Evolutionary conservation across 352 stramenopile species (phyloP), one percentile per base, ranked within the genome.

Genomic region (Phytopythium helicoides): DNA sequence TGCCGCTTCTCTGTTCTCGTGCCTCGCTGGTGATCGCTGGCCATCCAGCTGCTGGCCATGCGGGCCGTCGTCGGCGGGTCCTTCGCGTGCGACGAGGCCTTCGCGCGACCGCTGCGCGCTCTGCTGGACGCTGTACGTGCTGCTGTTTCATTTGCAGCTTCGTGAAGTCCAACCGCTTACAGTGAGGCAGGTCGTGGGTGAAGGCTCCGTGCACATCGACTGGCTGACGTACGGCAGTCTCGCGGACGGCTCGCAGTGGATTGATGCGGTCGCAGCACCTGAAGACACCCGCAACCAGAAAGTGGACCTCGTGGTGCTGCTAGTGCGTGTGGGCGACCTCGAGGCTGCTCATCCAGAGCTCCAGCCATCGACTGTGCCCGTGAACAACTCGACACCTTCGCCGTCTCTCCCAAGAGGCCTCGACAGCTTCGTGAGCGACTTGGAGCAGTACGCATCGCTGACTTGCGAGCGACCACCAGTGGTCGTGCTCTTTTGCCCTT

Each of bases 171-270:
- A n/a, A n/a, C n/a, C n/a, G n/a, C n/a, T n/a, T n/a, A n/a, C n/a
- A n/a, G n/a, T n/a, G n/a, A n/a, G 36, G n/a, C 55, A 73, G 62
- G 62, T 52, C n/a, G 50, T 79, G 33, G 61, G 36, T 35, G 45
- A 51, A 14, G 61, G 51, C 28, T n/a, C 54, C 12, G 62, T 72
- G 18, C 54, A 65, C 14, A 42, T 86, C 36, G 61, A 86, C 31
- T 89, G 79, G 79, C 56, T 89, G 26, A 52, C 42, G 28, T 89
- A 89, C 54, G 79, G 74, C 33, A 75, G 63, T 56, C 39, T 76
- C 0, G 53, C 55, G 46, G 48, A 79, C 22, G 61, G 78, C 16
- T 40, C 58, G 8, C 51, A 71, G 12, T 86, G 71, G 66, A 49
- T 47, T 9, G 40, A 31, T 3, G 44, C 57, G 35, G 54, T 26